These are phyloP conservation scores for Fagopyrum tataricum DNA, from an alignment of 148 eudicot genomes.

Conservation along the genomic window DNA sequence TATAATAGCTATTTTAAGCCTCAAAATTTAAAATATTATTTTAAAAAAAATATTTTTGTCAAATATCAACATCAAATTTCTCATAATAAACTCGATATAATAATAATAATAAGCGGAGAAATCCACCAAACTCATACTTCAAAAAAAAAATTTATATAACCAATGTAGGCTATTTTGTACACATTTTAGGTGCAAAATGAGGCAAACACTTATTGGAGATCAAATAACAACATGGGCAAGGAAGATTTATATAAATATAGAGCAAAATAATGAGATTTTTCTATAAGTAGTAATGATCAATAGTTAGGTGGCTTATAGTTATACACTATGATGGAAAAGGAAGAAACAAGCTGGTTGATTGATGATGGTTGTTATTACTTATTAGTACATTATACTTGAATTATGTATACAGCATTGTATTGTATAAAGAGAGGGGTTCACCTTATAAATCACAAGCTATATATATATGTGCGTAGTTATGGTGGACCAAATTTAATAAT, in stretches of 20 bases:
- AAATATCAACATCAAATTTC: too few species aligned
- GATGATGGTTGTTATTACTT: not conserved
- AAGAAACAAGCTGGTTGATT: not conserved
- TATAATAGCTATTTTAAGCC: too few species aligned
- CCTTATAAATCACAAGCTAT: slow-evolving; percentile 1
- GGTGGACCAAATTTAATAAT: not conserved
- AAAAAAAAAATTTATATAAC: too few species aligned
- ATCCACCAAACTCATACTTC: too few species aligned
- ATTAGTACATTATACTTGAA: not conserved
- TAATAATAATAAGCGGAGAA: too few species aligned
- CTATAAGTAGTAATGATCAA: not conserved
- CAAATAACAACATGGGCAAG: not conserved
- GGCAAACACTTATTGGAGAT: not conserved
- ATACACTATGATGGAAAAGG: not conserved
- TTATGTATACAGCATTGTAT: slow-evolving; percentile 5
- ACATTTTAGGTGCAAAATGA: not conserved
- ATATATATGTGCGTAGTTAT: not conserved
- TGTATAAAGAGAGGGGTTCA: not conserved
- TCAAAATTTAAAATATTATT: too few species aligned
- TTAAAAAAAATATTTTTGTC: too few species aligned
- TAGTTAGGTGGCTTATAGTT: not conserved
- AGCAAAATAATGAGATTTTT: not conserved
- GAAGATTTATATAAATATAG: not conserved
- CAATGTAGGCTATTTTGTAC: too few species aligned
- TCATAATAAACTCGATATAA: too few species aligned